phyloP scores from a whole-genome alignment of 1,139 yeast species.

The Hansenula lynferdii region DNA sequence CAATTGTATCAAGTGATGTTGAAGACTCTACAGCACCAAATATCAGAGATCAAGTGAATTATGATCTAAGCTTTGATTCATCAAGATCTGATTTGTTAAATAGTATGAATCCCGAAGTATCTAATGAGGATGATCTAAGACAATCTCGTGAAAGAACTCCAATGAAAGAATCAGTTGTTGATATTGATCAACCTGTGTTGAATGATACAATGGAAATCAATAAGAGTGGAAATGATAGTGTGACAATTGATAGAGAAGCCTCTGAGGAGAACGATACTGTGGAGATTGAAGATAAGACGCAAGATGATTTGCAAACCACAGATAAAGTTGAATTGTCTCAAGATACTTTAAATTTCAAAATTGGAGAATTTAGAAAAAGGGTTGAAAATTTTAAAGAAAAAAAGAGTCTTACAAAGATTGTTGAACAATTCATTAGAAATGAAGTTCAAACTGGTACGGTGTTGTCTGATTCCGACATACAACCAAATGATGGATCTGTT shows the following conservation, averaged over 20 bases:
- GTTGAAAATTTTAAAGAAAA: not conserved
- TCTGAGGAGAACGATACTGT: not conserved
- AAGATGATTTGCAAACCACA: not conserved
- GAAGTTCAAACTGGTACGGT: too few relatives aligned
- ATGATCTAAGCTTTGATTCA: not conserved
- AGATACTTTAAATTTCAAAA: not conserved
- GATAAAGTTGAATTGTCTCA: not conserved
- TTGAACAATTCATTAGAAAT: not conserved
- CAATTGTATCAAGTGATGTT: not conserved
- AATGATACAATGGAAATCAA: too few relatives aligned
- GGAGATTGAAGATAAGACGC: not conserved
- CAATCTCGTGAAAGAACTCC: too few relatives aligned
- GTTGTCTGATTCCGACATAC: not conserved
- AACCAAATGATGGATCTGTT: too few relatives aligned
- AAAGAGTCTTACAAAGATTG: not conserved
- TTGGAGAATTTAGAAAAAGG: constrained; percentile 2
- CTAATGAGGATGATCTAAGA: too few relatives aligned
- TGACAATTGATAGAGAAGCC: too few relatives aligned
- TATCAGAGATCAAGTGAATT: not conserved
- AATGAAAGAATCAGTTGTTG: too few relatives aligned
- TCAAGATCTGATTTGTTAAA: not conserved
- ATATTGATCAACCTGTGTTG: too few relatives aligned
- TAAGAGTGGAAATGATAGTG: too few relatives aligned
- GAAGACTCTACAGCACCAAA: not conserved
- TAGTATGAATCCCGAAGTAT: not conserved